Base-by-base conservation (phyloP, 805 yeast species). In the Zygosaccharomyces bailii region DNA sequence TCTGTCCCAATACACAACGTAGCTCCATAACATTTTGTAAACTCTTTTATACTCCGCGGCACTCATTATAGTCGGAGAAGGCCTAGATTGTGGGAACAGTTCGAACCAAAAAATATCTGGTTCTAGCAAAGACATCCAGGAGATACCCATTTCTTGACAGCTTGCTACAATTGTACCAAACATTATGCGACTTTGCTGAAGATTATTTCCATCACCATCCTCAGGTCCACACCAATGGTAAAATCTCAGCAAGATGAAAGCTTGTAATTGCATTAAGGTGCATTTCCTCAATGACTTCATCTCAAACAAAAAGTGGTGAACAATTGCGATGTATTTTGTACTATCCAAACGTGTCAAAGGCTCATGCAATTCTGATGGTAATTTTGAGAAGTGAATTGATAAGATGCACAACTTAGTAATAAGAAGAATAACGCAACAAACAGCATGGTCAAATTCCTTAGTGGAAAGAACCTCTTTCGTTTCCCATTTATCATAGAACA, bases 221-320 rank as follows among this genome's bases (percentile, higher is more conserved):
- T 63, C 65, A 2, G 65, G 65, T 2, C 60, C 58, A 46, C 64
- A 56, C 66, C 66, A 63, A 34, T 59, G 56, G 42, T 59, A 57
- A 38, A 63, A 54, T 42, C 65, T 53, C 17, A 61, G 46, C 23
- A 63, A 29, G 18, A 63, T 34, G 19, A 61, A 43, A 44, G 53
- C 46, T 33, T 60, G 63, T n/a, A 61, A 29, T 39, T 60, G 63
- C 33, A 56, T 33, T 17, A 63, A 27, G 1, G 65, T 60, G 39
- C 60, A 55, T 45, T 63, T 63, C 34, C 63, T 48, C 3, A 59
- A 43, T 13, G 52, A 40, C 40, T 60, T 61, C 47, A 46, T 53
- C 34, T 52, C 53, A 17, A 50, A 58, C 8, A 59, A 31, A 19
- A 43, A 56, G 38, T 55, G 56, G 36, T 53, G 56, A 2, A 57